Conservation (phyloP, 116 monocot species). For the Cymodocea nodosa region DNA sequence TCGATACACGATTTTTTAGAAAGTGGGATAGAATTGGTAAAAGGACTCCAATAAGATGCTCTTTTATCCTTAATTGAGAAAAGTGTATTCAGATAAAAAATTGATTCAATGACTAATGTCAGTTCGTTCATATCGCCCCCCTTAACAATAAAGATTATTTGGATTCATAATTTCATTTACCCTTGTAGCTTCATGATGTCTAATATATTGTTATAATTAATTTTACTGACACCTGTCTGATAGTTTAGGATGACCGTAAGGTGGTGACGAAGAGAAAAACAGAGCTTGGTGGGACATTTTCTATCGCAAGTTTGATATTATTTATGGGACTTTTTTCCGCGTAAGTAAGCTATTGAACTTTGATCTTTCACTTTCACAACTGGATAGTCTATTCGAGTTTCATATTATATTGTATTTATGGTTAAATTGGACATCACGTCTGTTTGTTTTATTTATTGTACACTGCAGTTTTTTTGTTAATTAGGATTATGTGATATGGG, state of each 20-base stretch:
- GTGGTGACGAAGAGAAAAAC: slow-evolving; percentile 76
- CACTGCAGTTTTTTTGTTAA: neutral
- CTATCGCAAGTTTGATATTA: slow-evolving; percentile 77
- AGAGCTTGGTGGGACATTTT: slow-evolving; percentile 89
- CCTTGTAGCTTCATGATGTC: too few species aligned
- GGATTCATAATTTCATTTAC: too few species aligned
- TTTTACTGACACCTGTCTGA: too few species aligned
- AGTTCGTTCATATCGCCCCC: too few species aligned
- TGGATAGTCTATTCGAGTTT: neutral
- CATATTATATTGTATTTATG: neutral
- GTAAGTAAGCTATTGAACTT: slow-evolving; percentile 34
- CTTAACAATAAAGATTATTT: too few species aligned
- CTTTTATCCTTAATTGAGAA: neutral
- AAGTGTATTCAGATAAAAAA: too few species aligned
- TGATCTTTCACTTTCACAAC: neutral
- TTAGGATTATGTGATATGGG: neutral
- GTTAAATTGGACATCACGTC: neutral
- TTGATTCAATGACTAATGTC: too few species aligned
- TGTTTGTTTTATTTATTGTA: neutral
- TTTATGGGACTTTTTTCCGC: slow-evolving; percentile 74
- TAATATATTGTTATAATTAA: too few species aligned
- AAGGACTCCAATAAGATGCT: too few species aligned
- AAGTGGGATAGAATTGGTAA: too few species aligned
- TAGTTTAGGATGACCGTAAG: slow-evolving; percentile 58
- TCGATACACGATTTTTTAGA: too few species aligned